Conservation (phyloP, 2,329 filamentous ascomycete species). For the Helotiales sp. region DNA sequence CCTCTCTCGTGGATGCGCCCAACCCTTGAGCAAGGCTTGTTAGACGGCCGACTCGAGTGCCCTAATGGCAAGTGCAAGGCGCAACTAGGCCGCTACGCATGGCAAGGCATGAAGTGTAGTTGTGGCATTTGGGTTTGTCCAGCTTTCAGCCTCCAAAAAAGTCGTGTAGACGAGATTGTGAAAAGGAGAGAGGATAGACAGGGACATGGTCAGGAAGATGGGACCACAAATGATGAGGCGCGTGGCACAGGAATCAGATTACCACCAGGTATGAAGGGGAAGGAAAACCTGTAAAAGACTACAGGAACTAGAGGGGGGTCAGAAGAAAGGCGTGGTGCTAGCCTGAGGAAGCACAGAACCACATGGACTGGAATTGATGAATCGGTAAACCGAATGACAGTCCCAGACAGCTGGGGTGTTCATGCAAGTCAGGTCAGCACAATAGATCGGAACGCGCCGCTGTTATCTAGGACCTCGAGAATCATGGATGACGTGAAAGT, state of each 20-base stretch:
- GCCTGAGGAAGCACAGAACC: not conserved
- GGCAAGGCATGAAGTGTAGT: conserved; percentile 92
- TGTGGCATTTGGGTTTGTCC: conserved; percentile 91
- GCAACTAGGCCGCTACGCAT: conserved; percentile 89
- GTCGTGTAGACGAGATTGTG: conserved; percentile 70
- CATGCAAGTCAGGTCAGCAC: conserved; percentile 11
- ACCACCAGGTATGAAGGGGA: conserved; percentile 49
- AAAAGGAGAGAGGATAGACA: conserved; percentile 16
- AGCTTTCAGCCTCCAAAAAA: conserved; percentile 81
- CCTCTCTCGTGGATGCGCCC: conserved; percentile 93
- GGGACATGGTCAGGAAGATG: conserved; percentile 10
- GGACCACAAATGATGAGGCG: conserved; percentile 4
- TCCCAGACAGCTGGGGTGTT: not conserved
- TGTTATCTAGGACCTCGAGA: conserved; percentile 6
- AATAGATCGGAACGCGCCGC: conserved; percentile 9
- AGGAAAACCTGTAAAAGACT: conserved; percentile 24
- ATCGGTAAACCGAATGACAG: not conserved
- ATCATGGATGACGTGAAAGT: not conserved
- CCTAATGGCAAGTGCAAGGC: conserved; percentile 76
- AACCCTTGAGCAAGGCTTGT: conserved; percentile 74
- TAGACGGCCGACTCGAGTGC: conserved; percentile 84
- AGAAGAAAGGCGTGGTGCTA: not conserved
- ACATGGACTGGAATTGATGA: conserved; percentile 7
- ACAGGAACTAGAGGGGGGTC: conserved; percentile 7
- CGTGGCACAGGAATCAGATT: conserved; percentile 48